These are phyloP conservation scores for Globisporangium viniferum DNA, from an alignment of 352 stramenopile species.

Conservation along the genomic window DNA sequence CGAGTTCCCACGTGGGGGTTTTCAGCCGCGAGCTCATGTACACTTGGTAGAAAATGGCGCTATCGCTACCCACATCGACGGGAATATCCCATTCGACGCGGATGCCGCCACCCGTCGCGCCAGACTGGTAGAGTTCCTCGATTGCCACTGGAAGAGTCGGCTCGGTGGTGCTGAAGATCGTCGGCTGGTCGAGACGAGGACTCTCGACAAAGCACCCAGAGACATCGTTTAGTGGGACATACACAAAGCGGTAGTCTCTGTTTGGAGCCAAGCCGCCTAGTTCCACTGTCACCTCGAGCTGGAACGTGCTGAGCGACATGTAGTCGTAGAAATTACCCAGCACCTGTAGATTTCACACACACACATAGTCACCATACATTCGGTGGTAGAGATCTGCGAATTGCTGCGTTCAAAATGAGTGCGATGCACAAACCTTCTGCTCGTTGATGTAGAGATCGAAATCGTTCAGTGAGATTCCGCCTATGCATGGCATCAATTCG, in stretches of 20 bases:
- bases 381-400: too few relatives aligned
- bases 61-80: slow-evolving; percentile 35
- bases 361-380: background rate
- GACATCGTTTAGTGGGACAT: slow-evolving; percentile 43
- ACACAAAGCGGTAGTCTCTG: slow-evolving; percentile 40
- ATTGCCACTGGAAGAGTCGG: slow-evolving; percentile 25
- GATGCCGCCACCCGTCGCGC: slow-evolving; percentile 51
- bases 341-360: slow-evolving; percentile 17
- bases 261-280: slow-evolving; percentile 38
- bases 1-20: slow-evolving; percentile 26
- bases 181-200: slow-evolving; percentile 5
- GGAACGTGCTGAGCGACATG: slow-evolving; percentile 16
- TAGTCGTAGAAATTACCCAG: slow-evolving; percentile 30
- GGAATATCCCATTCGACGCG: slow-evolving; percentile 37
- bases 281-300: slow-evolving; percentile 38
- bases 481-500: slow-evolving; percentile 10
- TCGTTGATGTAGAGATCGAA: slow-evolving; percentile 41
- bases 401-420: too few relatives aligned
- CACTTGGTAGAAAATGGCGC: slow-evolving; percentile 41
- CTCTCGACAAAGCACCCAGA: slow-evolving; percentile 28
- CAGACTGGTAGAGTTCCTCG: slow-evolving; percentile 28
- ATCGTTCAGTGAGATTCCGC: slow-evolving; percentile 27
- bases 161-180: slow-evolving; percentile 23
- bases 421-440: slow-evolving; percentile 16
- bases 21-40: slow-evolving; percentile 36